phyloP scores from a whole-genome alignment of 1,284 basidiomycete genomes.

The Moesziomyces sp. region DNA sequence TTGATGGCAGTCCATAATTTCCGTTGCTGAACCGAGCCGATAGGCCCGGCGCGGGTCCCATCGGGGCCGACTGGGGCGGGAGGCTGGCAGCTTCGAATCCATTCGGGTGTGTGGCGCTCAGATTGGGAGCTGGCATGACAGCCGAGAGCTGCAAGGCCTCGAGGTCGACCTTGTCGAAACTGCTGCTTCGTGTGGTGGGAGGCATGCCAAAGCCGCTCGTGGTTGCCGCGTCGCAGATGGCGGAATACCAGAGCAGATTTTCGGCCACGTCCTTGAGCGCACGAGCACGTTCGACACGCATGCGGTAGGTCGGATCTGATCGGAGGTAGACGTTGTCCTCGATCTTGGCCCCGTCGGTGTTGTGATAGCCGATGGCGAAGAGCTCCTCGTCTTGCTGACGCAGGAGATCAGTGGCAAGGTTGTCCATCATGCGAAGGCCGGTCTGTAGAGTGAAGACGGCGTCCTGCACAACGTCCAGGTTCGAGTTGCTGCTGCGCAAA shows the following conservation, averaged over 20 bases:
- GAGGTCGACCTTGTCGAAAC: slow-evolving; percentile 31
- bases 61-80: not conserved
- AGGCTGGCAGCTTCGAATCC: not conserved
- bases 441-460: slow-evolving; percentile 27
- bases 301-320: slow-evolving; percentile 29
- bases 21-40: slow-evolving; percentile 8
- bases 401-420: slow-evolving; percentile 37
- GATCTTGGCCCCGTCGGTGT: slow-evolving; percentile 27
- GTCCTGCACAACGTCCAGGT: slow-evolving; percentile 26
- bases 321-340: slow-evolving; percentile 15
- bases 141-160: slow-evolving; percentile 26
- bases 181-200: slow-evolving; percentile 27
- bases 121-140: slow-evolving; percentile 11
- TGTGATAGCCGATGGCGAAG: slow-evolving; percentile 32
- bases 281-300: slow-evolving; percentile 24
- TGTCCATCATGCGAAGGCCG: slow-evolving; percentile 45
- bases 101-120: slow-evolving; percentile 5
- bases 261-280: slow-evolving; percentile 39
- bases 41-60: not conserved
- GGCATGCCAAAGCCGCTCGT: slow-evolving; percentile 32
- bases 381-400: slow-evolving; percentile 40
- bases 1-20: slow-evolving; percentile 2
- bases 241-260: slow-evolving; percentile 43
- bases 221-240: slow-evolving; percentile 36
- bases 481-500: slow-evolving; percentile 16